Evolutionary conservation across 1,284 basidiomycete species (phyloP), one percentile per base, ranked within the genome.

Genomic region (Sporisorium exsertum): DNA sequence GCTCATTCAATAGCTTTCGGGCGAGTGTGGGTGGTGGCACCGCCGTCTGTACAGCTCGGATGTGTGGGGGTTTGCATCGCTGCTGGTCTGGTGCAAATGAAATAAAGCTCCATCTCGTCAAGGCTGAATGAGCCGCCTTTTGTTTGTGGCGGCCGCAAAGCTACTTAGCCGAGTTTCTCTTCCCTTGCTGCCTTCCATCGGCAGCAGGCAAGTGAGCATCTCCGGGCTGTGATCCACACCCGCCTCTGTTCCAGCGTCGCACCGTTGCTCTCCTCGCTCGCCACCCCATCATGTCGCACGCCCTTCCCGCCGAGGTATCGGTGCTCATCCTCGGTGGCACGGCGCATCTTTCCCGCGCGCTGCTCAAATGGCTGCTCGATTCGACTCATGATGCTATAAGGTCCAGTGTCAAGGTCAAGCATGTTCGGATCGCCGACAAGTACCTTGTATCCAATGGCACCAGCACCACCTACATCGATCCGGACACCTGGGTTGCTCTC

Each of bases 361-460:
- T 81, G 35, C 62, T 81, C 40, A 57, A 57, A 42, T 79, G 64
- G 63, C 62, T 81, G 12, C 47, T 78, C 37, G 50, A 67, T 20
- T 20, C 57, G 3, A 24, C 18, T 18, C 32, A 51, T 4, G 55
- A 67, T 9, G 57, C 57, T 9, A 37, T 33, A 13, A 50, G 71
- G 32, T 4, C 26, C 18, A 20, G 22, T 10, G 49, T 63, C 50
- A 54, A 42, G 40, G 58, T 80, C 43, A 65, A 60, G 32, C 70
- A 77, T 45, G 53, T 81, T 33, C 71, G 79, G n/a, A 49, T 80
- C 12, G 79, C 60, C 9, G 79, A 80, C 66, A 81, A 81, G 72
- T 75, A 59, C 50, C 65, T 80, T 35, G 56, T 80, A 24, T 56
- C 58, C 15, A 43, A 62, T 10, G 58, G 55, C 26, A 62, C 59